phyloP scores from a whole-genome alignment of 2,329 filamentous ascomycete species.

The Plenodomus tracheiphilus region DNA sequence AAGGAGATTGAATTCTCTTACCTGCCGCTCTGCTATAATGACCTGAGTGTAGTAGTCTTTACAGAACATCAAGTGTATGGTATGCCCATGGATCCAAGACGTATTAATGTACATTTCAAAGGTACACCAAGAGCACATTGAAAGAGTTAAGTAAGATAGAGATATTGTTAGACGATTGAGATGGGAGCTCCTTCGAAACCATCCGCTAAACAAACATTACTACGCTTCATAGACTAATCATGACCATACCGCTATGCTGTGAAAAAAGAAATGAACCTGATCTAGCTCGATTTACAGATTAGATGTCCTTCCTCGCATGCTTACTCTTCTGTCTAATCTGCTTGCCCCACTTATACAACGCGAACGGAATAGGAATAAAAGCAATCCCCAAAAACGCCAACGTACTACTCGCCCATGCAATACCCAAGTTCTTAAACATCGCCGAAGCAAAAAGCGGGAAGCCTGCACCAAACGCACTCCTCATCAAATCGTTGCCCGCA shows the following conservation, averaged over 20 bases:
- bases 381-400: slow-evolving; percentile 48
- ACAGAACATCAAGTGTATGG: too few relatives aligned
- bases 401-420: slow-evolving; percentile 48
- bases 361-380: slow-evolving; percentile 53
- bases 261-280: neutral
- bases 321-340: slow-evolving; percentile 48
- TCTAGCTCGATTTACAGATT: neutral
- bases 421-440: slow-evolving; percentile 39
- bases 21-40: too few relatives aligned
- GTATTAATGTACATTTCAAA: too few relatives aligned
- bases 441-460: slow-evolving; percentile 45
- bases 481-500: slow-evolving; percentile 52
- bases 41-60: too few relatives aligned
- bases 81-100: too few relatives aligned
- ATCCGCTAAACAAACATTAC: too few relatives aligned
- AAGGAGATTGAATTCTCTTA: too few relatives aligned
- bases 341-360: slow-evolving; percentile 48
- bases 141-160: too few relatives aligned
- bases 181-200: too few relatives aligned
- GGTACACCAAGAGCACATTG: too few relatives aligned
- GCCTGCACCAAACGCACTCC: slow-evolving; percentile 46
- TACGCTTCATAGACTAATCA: neutral
- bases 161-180: too few relatives aligned
- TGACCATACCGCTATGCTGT: neutral
- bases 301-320: slow-evolving; percentile 48